A percentile compares a stretch with the other conserved stretches of the same genome.
Evolutionary conservation across 441 rosid species (phyloP).

Genomic region (Lagerstroemia fauriei): DNA sequence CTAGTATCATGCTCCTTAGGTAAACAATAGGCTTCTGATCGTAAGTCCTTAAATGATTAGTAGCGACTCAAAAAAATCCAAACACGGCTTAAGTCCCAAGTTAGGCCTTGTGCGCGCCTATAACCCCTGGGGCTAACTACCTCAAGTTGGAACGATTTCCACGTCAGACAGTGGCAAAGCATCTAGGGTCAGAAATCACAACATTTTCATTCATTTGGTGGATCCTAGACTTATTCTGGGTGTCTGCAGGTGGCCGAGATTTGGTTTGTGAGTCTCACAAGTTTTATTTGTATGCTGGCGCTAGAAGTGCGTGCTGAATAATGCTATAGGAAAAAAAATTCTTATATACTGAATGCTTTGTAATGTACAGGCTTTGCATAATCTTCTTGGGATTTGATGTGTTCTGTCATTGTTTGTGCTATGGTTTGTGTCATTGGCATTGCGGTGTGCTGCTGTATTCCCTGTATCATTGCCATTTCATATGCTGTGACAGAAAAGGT

Average conservation of each 20-base stretch:
- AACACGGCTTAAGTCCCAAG: too few species aligned
- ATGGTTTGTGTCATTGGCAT: constrained; percentile 91
- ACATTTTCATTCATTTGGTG: constrained; percentile 96
- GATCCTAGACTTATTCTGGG: constrained; percentile 95
- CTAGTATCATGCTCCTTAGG: too few species aligned
- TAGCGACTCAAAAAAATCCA: too few species aligned
- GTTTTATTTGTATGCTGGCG: constrained; percentile 73
- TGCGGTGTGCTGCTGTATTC: constrained; percentile 98
- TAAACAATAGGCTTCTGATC: too few species aligned
- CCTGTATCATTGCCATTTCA: constrained; percentile 89
- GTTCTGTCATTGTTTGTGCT: constrained; percentile 91
- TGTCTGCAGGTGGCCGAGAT: constrained; percentile 82
- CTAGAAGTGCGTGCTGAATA: background rate
- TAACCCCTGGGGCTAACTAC: too few species aligned
- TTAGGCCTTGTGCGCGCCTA: too few species aligned
- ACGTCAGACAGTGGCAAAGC: constrained; percentile 76
- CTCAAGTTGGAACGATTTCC: too few species aligned
- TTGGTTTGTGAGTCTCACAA: constrained; percentile 66
- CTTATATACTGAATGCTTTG: constrained; percentile 26
- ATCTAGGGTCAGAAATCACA: constrained; percentile 86
- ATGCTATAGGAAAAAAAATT: constrained; percentile 6
- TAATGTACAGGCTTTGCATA: constrained; percentile 84
- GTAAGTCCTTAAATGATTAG: too few species aligned
- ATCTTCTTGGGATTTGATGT: constrained; percentile 94
- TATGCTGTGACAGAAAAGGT: constrained; percentile 98